These are phyloP conservation scores for Pseudodiploospora longispora DNA, from an alignment of 2,329 filamentous ascomycete species.

Conservation along the genomic window DNA sequence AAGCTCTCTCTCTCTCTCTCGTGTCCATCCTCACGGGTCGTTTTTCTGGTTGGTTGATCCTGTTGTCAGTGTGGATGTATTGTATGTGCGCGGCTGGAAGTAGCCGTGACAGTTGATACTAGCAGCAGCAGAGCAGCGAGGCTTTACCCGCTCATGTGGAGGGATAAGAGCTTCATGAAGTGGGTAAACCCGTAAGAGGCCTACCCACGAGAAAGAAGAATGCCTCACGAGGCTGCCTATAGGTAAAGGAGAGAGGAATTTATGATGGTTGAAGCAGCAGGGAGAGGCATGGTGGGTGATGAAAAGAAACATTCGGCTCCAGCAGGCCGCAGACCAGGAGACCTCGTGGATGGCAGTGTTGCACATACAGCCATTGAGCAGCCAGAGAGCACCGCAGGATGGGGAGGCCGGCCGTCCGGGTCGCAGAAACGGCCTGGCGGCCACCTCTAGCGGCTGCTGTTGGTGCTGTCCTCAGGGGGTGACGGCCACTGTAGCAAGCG, in stretches of 20 bases:
- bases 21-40: too few species aligned
- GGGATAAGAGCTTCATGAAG: too few species aligned
- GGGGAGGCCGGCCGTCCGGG: constrained; percentile 3
- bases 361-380: neutral
- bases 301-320: neutral
- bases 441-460: neutral
- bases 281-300: neutral
- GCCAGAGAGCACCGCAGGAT: neutral
- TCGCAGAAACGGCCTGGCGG: constrained; percentile 10
- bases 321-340: constrained; percentile 6
- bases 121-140: too few species aligned
- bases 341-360: constrained; percentile 5
- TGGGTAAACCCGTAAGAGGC: too few species aligned
- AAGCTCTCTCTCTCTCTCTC: too few species aligned
- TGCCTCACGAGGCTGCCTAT: constrained; percentile 2
- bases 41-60: too few species aligned
- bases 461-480: too few species aligned
- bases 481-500: too few species aligned
- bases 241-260: neutral
- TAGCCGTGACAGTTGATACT: too few species aligned
- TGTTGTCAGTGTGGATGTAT: too few species aligned
- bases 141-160: too few species aligned
- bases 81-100: too few species aligned
- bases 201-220: neutral
- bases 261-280: neutral